These are phyloP conservation scores for Trichoderma aggressivum DNA, from an alignment of 2,329 filamentous ascomycete genomes.

Conservation along the genomic window DNA sequence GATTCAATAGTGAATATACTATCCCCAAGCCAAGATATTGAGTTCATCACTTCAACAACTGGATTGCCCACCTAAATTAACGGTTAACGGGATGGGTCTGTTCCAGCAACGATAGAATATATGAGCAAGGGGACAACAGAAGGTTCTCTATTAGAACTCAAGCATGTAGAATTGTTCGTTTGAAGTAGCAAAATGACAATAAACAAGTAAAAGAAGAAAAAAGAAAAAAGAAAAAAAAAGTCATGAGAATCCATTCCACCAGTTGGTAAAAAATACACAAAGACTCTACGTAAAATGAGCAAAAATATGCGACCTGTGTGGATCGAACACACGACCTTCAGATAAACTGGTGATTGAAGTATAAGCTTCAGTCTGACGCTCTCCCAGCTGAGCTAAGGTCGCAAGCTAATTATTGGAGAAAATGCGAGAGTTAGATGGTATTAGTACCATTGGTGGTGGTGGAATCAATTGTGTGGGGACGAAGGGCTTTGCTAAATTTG, in stretches of 20 bases:
- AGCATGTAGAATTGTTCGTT: too few relatives aligned
- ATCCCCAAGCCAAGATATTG: background rate
- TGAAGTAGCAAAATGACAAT: too few relatives aligned
- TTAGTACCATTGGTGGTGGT: background rate
- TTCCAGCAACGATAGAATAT: background rate
- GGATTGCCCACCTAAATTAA: background rate
- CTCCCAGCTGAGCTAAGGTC: constrained; percentile 31
- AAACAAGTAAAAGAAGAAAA: too few relatives aligned
- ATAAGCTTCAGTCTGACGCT: constrained; percentile 29
- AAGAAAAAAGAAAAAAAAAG: background rate
- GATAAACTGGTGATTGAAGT: constrained; percentile 30
- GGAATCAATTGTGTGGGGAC: background rate
- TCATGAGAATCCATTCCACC: background rate
- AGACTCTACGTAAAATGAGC: background rate
- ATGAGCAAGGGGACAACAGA: background rate
- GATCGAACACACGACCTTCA: constrained; percentile 31
- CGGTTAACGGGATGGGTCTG: background rate
- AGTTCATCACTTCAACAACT: background rate
- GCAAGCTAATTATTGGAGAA: constrained; percentile 20
- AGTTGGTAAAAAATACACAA: background rate
- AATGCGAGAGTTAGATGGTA: background rate
- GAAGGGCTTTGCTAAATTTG: background rate
- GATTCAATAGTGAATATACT: background rate
- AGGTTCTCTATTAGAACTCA: too few relatives aligned
- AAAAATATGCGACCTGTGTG: constrained; percentile 29